Base-by-base conservation (phyloP, 805 yeast genomes). In the Candida succiphila region DNA sequence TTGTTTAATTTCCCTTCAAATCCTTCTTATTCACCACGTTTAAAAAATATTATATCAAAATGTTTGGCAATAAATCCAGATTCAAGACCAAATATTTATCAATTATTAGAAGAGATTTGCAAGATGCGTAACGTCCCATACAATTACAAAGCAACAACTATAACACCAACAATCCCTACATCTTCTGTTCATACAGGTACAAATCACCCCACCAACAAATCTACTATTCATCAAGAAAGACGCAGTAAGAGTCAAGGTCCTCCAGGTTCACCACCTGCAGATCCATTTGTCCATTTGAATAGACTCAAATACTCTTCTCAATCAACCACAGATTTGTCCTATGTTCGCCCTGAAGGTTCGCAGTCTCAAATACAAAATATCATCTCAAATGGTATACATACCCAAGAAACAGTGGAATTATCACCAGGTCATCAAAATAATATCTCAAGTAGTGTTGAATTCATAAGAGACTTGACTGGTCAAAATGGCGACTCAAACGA, bases 41-140 rank as follows among this genome's bases (percentile, higher is more conserved):
- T 83, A 53, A 80, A 75, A 43, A 74, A 78, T 48, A 54, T 82
- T 17, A 78, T 83, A 25, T 62, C 69, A 17, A 74, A 72, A 37
- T 60, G 80, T 45, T 54, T 83, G 39, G 63, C 75, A 34, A 79
- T 67, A 25, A 77, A 80, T 48, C 92, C 92, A 4, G 61, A 71
- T 29, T 63, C 73, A 36, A 67, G 94, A 47, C 94, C 94, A 7
- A 79, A 76, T 38, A 78, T 78, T 3, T 75, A 72, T 37, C 89
- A 82, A 50, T 60, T 81, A 17, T 53, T 83, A 21, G 83, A 75
- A 32, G 88, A 81, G 51, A 61, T 81, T 5, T 73, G 80, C 39
- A 62, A 63, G 32, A 71, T 82, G 71, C 69, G 74, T 51, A 69
- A 71, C 16, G 48, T 61, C 10, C 65, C 65, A 22, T 43, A 39